Percentiles rank a stretch among this genome's conserved stretches.
Conservation (phyloP, 257 asterid genomes). For the Capsicum chinense region DNA sequence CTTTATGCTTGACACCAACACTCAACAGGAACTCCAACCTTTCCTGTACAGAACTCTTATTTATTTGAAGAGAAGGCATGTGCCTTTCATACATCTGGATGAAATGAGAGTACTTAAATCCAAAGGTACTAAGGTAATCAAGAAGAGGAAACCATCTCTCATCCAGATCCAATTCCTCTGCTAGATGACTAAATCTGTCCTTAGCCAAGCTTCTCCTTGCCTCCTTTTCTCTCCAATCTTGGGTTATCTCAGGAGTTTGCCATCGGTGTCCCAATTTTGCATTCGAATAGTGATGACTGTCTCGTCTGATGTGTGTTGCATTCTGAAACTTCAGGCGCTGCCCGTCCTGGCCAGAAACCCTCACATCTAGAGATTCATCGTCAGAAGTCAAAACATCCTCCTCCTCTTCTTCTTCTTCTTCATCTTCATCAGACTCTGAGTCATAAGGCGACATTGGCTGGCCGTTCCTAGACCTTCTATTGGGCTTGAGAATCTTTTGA, state of each 20-base stretch:
- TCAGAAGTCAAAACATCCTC: conserved; percentile 52
- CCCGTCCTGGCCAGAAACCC: conserved; percentile 58
- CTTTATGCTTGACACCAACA: conserved; percentile 81
- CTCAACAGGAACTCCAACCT: conserved; percentile 77
- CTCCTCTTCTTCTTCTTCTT: conserved; percentile 27
- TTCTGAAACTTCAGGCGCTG: conserved; percentile 52
- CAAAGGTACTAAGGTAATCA: conserved; percentile 76
- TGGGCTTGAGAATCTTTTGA: conserved; percentile 71
- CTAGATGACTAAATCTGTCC: conserved; percentile 57
- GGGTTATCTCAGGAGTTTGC: conserved; percentile 36
- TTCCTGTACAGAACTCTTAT: conserved; percentile 74
- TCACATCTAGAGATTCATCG: conserved; percentile 54
- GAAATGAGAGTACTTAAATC: conserved; percentile 80
- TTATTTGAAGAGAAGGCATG: conserved; percentile 92
- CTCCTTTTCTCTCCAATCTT: conserved; percentile 51
- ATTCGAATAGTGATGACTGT: conserved; percentile 40
- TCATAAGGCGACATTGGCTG: conserved; percentile 67
- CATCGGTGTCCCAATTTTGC: conserved; percentile 35
- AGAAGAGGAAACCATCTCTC: conserved; percentile 85
- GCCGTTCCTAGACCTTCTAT: conserved; percentile 73
- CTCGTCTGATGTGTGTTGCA: conserved; percentile 37
- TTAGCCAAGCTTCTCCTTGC: conserved; percentile 42
- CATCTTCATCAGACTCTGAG: conserved; percentile 51
- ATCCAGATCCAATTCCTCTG: conserved; percentile 78
- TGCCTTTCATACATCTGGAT: conserved; percentile 93